phyloP scores from a whole-genome alignment of 805 yeast species.

The Yueomyces sp. region DNA sequence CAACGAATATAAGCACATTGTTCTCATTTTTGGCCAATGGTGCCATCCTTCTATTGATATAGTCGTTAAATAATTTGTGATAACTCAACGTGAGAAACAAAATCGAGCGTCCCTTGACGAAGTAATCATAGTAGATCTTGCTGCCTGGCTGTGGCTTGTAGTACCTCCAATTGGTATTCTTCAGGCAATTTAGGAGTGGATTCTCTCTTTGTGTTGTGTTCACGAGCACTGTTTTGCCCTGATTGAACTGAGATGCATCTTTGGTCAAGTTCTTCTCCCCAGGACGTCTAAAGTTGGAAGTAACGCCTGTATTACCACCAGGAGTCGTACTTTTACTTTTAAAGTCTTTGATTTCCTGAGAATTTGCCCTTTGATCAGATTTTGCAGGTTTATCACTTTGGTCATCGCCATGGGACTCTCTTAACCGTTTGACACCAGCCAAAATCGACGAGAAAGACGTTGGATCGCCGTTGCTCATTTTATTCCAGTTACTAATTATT shows the following conservation, averaged over 20 bases:
- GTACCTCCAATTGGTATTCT: constrained; percentile 42
- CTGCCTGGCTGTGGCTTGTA: constrained; percentile 23
- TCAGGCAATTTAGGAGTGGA: constrained; percentile 46
- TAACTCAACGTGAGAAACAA: constrained; percentile 56
- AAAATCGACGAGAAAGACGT: constrained; percentile 59
- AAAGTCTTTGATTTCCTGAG: background rate
- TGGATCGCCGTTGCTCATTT: constrained; percentile 31
- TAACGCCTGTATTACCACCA: background rate
- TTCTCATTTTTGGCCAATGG: constrained; percentile 28
- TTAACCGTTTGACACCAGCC: constrained; percentile 52
- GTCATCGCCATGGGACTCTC: constrained; percentile 28
- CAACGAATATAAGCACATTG: constrained; percentile 46
- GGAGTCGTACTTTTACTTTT: background rate
- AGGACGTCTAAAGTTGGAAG: background rate
- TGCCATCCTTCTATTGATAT: constrained; percentile 45
- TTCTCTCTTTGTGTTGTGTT: constrained; percentile 60
- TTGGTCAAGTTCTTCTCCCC: background rate
- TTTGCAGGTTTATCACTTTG: background rate
- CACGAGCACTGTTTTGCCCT: constrained; percentile 34
- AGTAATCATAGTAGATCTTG: constrained; percentile 46
- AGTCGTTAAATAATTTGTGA: constrained; percentile 67
- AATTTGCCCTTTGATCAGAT: background rate
- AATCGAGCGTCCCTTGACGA: constrained; percentile 42
- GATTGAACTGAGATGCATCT: background rate
- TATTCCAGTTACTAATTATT: background rate